Evolutionary conservation across 179 eudicot species (phyloP).

Genomic region (Heliamphora pulchella): DNA sequence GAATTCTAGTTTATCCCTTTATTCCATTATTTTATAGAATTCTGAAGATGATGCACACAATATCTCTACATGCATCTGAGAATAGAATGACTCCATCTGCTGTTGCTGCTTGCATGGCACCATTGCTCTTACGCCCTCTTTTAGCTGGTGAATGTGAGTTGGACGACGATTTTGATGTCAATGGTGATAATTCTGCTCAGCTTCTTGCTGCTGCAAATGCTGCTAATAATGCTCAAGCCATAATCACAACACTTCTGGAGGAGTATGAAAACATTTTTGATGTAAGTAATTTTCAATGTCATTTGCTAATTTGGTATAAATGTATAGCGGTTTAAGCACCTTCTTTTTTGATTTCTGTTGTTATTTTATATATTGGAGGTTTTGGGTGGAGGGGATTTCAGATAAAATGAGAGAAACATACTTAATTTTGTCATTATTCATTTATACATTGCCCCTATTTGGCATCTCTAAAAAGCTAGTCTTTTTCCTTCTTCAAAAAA

Average conservation of each 20-base stretch:
- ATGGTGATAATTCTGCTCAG: constrained; percentile 91
- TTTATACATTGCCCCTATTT: too few species aligned
- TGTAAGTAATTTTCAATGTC: constrained; percentile 40
- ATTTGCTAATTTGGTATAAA: background rate
- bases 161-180: constrained; percentile 82
- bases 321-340: background rate
- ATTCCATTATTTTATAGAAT: constrained; percentile 41
- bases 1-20: background rate
- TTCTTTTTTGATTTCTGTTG: background rate
- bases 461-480: too few species aligned
- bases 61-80: constrained; percentile 69
- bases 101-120: constrained; percentile 99
- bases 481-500: too few species aligned
- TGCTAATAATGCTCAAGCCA: constrained; percentile 94
- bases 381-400: background rate
- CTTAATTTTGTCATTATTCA: background rate
- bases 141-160: constrained; percentile 95
- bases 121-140: constrained; percentile 95
- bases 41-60: constrained; percentile 88
- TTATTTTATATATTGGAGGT: background rate
- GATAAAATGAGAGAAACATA: background rate
- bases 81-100: constrained; percentile 95
- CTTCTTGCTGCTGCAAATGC: constrained; percentile 99
- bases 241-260: constrained; percentile 75
- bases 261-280: constrained; percentile 71